These are phyloP conservation scores for Hymenoscyphus albidus DNA, from an alignment of 2,329 filamentous ascomycete species.

Conservation along the genomic window DNA sequence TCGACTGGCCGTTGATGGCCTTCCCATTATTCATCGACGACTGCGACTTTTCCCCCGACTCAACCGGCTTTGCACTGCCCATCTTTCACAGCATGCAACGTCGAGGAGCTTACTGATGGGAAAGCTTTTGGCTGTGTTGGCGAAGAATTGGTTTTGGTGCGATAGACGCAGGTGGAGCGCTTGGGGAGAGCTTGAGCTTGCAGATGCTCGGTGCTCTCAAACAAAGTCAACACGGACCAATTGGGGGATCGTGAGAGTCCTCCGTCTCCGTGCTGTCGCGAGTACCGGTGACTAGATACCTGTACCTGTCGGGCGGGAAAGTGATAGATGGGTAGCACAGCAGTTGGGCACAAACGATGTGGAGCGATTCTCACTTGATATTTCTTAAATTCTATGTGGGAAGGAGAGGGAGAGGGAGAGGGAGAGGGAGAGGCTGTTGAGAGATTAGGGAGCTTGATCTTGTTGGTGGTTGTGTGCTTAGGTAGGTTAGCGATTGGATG, in stretches of 20 bases:
- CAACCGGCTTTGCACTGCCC: conserved; percentile 38
- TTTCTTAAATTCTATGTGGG: no score
- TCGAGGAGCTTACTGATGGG: conserved; percentile 9
- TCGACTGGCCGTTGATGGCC: conserved; percentile 39
- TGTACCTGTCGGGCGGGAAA: no score
- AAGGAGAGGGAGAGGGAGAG: no score
- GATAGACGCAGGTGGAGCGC: not conserved
- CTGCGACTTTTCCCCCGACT: conserved; percentile 32
- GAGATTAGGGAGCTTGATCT: no score
- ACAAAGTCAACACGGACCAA: conserved; percentile 12
- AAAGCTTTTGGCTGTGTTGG: not conserved
- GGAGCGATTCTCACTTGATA: no score
- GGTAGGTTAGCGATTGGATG: no score
- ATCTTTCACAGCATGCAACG: conserved; percentile 34
- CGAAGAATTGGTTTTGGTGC: not conserved
- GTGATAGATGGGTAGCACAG: no score
- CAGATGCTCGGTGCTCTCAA: not conserved
- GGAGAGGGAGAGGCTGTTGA: no score
- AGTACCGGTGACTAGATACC: no score
- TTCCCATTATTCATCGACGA: conserved; percentile 36
- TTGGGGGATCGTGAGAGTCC: conserved; percentile 3
- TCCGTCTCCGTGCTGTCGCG: no score
- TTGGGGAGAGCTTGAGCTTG: conserved; percentile 7
- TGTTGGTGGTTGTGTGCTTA: no score
- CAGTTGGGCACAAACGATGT: no score